Evolutionary conservation across 768 basidiomycete genomes (phyloP), one percentile per base, ranked within the genome.

Genomic region (Tulasnella sp.): DNA sequence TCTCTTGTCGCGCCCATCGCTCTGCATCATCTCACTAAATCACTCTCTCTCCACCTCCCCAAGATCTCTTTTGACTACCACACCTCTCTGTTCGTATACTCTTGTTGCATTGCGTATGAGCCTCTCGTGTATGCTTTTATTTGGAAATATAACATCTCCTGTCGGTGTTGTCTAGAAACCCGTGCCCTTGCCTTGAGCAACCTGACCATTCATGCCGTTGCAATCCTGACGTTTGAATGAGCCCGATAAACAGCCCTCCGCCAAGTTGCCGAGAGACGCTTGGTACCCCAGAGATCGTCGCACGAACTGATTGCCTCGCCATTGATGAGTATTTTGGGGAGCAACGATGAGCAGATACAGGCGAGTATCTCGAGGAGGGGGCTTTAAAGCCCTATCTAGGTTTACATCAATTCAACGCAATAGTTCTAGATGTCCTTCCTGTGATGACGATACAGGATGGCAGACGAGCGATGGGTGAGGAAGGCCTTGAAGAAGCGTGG

Each of bases 61-160:
- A 46, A 73, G 20, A 48, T 44, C 18, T 46, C 28, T 34, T 28
- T 64, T 64, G 42, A 42, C 31, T 31, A 24, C 37, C 31, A 69
- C 64, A 4, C n/a, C 54, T 34, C 60, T 64, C 34, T 78, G 54
- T 44, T 60, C 34, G 58, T 60, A 54, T 78, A 69, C 64, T 69
- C 34, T 37, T 69, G 64, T 69, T 69, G 64, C 64, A 69, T 69
- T 37, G 31, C 64, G 64, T 69, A 69, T 69, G 64, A 69, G 64
- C 64, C 64, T 60, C 16, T 28, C 34, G 64, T 69, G 34, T 69
- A 37, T 37, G 11, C 34, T 69, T 69, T 69, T 18, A 8, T 69
- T 34, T 69, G 34, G 64, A 31, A 69, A 69, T 69, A 28, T 37
- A 69, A 60, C 64, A 69, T 37, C 34, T 37, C 64, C 64, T 69